These are phyloP conservation scores for Dothideomycetidae sp. DNA, from an alignment of 2,329 filamentous ascomycete species.

Conservation along the genomic window DNA sequence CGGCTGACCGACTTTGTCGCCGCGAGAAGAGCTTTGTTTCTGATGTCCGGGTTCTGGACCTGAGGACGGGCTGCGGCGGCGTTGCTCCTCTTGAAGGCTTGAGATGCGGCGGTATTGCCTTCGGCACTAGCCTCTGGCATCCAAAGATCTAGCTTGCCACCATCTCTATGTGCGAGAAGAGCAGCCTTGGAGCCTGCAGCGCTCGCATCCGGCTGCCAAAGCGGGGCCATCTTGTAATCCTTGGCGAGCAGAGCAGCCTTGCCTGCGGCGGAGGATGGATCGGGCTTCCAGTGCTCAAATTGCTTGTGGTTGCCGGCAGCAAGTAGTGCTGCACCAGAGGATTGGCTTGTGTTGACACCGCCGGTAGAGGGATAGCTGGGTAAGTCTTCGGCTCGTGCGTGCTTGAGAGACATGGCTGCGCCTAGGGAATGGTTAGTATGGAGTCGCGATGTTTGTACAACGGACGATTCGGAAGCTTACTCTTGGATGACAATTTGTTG, in stretches of 20 bases:
- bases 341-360: conserved; percentile 44
- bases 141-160: conserved; percentile 38
- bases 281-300: conserved; percentile 52
- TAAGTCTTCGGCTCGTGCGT: conserved; percentile 57
- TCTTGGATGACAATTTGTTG: conserved; percentile 43
- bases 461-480: conserved; percentile 25
- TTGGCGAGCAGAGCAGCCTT: conserved; percentile 45
- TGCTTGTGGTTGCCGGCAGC: conserved; percentile 57
- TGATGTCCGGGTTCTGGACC: conserved; percentile 36
- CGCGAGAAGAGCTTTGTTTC: conserved; percentile 54
- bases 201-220: conserved; percentile 50
- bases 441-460: conserved; percentile 2
- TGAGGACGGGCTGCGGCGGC: conserved; percentile 32
- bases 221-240: conserved; percentile 45
- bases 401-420: conserved; percentile 49
- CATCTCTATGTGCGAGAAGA: conserved; percentile 45
- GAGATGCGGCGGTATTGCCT: conserved; percentile 55
- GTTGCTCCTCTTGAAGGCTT: conserved; percentile 46
- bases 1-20: conserved; percentile 64
- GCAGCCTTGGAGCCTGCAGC: conserved; percentile 62
- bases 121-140: conserved; percentile 34
- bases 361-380: conserved; percentile 60
- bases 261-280: conserved; percentile 44
- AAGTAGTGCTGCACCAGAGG: conserved; percentile 58
- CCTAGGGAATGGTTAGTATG: conserved; percentile 26